These are phyloP conservation scores for Petunia axillaris DNA, from an alignment of 257 asterid genomes.

Conservation along the genomic window DNA sequence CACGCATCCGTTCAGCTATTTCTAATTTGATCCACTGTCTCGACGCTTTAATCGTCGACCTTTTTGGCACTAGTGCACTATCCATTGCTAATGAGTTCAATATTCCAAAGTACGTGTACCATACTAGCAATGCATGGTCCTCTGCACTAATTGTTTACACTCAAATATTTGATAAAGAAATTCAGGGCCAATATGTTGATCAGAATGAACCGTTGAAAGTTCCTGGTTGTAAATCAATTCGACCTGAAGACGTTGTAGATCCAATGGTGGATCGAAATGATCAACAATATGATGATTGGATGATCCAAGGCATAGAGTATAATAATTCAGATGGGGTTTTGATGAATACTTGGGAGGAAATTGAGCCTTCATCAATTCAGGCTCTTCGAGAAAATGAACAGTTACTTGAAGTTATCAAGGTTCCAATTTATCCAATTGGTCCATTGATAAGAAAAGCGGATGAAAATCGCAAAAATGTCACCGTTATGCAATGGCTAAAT, in stretches of 20 bases:
- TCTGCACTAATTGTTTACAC: not conserved
- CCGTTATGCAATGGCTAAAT: too few species aligned
- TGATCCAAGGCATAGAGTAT: not conserved
- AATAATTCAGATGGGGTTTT: not conserved
- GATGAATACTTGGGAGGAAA: slow-evolving; percentile 2
- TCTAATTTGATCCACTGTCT: not conserved
- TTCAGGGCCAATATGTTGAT: not conserved
- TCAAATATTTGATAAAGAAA: slow-evolving; percentile 3
- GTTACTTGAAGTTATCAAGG: not conserved
- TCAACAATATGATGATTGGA: not conserved
- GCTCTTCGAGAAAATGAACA: slow-evolving; percentile 6
- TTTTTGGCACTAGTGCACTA: not conserved
- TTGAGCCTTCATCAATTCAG: not conserved
- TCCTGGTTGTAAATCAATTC: slow-evolving; percentile 1
- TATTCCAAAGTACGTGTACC: slow-evolving; percentile 11
- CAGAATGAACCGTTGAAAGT: not conserved
- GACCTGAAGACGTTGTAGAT: not conserved
- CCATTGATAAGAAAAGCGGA: not conserved
- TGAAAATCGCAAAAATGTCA: not conserved
- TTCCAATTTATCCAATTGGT: not conserved
- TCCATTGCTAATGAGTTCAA: not conserved
- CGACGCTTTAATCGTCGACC: not conserved
- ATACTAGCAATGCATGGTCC: not conserved
- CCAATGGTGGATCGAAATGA: slow-evolving; percentile 16
- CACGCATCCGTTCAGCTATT: not conserved